Conservation (phyloP, 345 rosid genomes). For the Dovyalis caffra region DNA sequence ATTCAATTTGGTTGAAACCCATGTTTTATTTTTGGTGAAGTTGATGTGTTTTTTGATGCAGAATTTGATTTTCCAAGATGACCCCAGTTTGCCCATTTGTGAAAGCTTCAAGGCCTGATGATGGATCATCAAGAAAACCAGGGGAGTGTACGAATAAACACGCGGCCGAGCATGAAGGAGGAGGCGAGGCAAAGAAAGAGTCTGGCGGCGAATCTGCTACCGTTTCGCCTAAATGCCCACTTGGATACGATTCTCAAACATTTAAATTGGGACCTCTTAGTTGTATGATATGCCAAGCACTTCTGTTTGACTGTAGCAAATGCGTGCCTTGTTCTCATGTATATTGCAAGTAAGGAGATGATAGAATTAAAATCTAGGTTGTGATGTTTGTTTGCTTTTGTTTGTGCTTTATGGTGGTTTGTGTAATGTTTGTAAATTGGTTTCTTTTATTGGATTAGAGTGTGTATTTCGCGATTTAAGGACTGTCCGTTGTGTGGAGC, state of each 20-base stretch:
- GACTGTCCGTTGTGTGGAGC: constrained; percentile 98
- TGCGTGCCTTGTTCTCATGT: constrained; percentile 91
- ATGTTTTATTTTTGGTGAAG: neutral
- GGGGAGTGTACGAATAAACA: constrained; percentile 30
- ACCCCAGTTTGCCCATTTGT: constrained; percentile 81
- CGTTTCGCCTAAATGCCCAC: constrained; percentile 76
- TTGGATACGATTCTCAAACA: constrained; percentile 85
- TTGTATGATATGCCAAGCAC: constrained; percentile 89
- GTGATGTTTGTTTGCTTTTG: neutral
- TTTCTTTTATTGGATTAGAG: constrained; percentile 32
- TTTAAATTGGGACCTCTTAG: constrained; percentile 97
- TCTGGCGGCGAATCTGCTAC: constrained; percentile 33
- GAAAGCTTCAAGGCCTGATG: constrained; percentile 66
- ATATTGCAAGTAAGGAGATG: constrained; percentile 71
- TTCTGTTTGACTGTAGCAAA: constrained; percentile 66
- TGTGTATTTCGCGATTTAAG: constrained; percentile 67
- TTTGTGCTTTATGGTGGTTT: neutral
- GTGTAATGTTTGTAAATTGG: neutral
- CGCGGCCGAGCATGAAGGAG: constrained; percentile 28
- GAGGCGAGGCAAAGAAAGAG: constrained; percentile 33
- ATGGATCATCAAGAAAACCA: constrained; percentile 31
- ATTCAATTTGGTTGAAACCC: neutral
- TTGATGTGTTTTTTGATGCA: constrained; percentile 12
- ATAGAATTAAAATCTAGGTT: neutral
- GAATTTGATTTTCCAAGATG: constrained; percentile 32